These are phyloP conservation scores for Knoxdaviesia proteae DNA, from an alignment of 2,329 filamentous ascomycete species.

Conservation along the genomic window DNA sequence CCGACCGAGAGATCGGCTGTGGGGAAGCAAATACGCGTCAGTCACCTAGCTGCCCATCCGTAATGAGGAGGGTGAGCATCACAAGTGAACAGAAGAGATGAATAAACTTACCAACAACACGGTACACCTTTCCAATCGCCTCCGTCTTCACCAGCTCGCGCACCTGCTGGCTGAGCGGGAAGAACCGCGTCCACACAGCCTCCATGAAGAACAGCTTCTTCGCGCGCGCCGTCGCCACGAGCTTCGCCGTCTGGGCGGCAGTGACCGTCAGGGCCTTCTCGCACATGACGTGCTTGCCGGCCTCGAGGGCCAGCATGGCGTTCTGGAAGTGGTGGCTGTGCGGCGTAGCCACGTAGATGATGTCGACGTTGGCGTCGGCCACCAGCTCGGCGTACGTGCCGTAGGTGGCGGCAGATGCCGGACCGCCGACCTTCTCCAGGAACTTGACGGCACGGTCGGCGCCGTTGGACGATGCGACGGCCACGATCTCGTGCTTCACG, in stretches of 20 bases:
- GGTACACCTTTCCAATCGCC: constrained; percentile 38
- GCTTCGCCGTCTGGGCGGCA: constrained; percentile 50
- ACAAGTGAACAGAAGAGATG: neutral
- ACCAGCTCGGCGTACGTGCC: constrained; percentile 70
- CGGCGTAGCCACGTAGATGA: constrained; percentile 75
- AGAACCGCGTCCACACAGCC: constrained; percentile 78
- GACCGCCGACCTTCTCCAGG: constrained; percentile 49
- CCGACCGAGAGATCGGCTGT: constrained; percentile 40
- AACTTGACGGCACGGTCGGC: constrained; percentile 49
- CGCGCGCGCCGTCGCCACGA: constrained; percentile 49
- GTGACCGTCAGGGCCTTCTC: constrained; percentile 84
- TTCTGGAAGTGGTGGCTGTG: constrained; percentile 92
- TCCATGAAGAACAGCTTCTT: constrained; percentile 68
- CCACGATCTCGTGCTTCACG: constrained; percentile 56
- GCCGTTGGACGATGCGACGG: constrained; percentile 62
- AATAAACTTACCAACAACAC: constrained; percentile 25
- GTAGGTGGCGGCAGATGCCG: constrained; percentile 48
- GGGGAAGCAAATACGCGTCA: too few species aligned
- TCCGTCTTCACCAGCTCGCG: constrained; percentile 39
- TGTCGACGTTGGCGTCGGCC: constrained; percentile 57
- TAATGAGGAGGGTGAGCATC: constrained; percentile 1
- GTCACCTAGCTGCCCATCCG: too few species aligned
- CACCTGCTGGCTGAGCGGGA: constrained; percentile 61
- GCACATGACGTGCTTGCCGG: constrained; percentile 74
- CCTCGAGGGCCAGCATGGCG: constrained; percentile 61